Conservation (phyloP, 768 basidiomycete species). For the Psilocybe subaeruginosa region DNA sequence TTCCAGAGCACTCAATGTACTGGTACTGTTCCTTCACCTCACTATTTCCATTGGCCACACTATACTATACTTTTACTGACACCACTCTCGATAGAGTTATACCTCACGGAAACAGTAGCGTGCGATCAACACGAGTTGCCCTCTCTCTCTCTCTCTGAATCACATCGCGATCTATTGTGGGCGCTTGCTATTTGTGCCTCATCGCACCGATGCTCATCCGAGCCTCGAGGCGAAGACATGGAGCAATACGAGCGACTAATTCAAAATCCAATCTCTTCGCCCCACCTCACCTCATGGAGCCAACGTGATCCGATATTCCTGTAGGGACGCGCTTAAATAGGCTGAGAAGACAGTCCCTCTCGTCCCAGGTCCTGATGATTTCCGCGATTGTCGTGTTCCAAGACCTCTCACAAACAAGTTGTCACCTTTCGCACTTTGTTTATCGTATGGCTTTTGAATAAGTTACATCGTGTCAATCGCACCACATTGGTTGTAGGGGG, state of each 20-base stretch:
- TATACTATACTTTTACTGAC: neutral
- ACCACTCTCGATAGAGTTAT: neutral
- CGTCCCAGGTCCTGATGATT: slow-evolving; percentile 1
- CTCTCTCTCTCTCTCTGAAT: neutral
- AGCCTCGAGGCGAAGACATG: neutral
- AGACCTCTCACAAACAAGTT: neutral
- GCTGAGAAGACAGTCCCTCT: neutral
- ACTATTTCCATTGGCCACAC: neutral
- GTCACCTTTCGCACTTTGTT: neutral
- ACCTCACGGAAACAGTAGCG: neutral
- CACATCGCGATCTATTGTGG: neutral
- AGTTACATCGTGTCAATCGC: neutral
- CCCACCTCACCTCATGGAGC: neutral
- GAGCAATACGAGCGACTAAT: neutral
- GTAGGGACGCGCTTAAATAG: neutral
- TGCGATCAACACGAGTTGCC: neutral
- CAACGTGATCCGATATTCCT: neutral
- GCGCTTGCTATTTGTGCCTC: slow-evolving; percentile 1
- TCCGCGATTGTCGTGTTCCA: neutral
- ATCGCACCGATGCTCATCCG: slow-evolving; percentile 3
- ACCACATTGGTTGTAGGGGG: neutral
- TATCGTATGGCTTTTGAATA: neutral
- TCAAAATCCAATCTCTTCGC: neutral
- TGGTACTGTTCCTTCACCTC: neutral
- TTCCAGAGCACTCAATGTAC: neutral